These are phyloP conservation scores for Volvox africanus DNA, from an alignment of 139 green algal genomes.

Conservation along the genomic window DNA sequence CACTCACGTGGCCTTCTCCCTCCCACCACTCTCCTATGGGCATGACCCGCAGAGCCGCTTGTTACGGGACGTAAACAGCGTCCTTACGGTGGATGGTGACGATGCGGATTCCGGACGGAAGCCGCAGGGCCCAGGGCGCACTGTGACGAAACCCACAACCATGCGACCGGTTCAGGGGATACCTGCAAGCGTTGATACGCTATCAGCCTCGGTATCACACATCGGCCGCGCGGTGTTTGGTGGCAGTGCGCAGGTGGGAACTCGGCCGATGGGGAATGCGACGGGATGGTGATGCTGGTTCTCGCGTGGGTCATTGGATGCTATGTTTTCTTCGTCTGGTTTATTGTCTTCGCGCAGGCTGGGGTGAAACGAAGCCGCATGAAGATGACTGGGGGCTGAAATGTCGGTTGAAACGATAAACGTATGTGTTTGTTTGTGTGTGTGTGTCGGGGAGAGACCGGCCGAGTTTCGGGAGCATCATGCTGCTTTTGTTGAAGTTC, in stretches of 20 bases:
- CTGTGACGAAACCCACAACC: background rate
- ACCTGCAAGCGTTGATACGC: background rate
- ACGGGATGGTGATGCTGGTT: background rate
- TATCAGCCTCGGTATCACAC: background rate
- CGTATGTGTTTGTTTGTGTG: too few relatives aligned
- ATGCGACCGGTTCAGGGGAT: background rate
- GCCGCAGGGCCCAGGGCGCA: background rate
- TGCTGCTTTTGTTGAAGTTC: too few relatives aligned
- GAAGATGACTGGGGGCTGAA: too few relatives aligned
- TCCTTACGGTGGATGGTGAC: background rate
- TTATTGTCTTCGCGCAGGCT: too few relatives aligned
- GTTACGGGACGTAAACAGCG: background rate
- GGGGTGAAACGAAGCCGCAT: too few relatives aligned
- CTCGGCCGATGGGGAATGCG: background rate
- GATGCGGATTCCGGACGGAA: background rate
- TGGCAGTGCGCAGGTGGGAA: conserved; percentile 23
- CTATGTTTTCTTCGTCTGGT: too few relatives aligned
- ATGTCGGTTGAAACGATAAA: too few relatives aligned
- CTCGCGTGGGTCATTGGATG: too few relatives aligned
- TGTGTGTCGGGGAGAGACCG: too few relatives aligned
- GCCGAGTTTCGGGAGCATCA: too few relatives aligned
- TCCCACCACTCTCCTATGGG: too few relatives aligned
- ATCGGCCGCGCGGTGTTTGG: conserved; percentile 4
- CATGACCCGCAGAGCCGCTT: background rate
- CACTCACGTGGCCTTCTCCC: too few relatives aligned